Evolutionary conservation across 1,139 yeast species (phyloP), one percentile per base, ranked within the genome.

Genomic region (Yamadazyma epiphylla): DNA sequence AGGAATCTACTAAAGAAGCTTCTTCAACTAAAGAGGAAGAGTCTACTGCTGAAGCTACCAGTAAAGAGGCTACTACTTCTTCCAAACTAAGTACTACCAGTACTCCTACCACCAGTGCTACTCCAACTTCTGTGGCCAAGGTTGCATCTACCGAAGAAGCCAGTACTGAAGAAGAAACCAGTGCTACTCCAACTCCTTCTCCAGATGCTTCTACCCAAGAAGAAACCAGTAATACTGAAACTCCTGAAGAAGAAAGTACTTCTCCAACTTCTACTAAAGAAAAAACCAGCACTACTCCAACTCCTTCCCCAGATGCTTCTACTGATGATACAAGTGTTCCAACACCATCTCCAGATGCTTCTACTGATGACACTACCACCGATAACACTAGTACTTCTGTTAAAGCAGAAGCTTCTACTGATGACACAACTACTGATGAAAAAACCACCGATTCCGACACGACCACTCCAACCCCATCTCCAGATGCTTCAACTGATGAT

Each of bases 271-370:
- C 20, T 17, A 7, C 20, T 7, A 17, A 10, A 17, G 9, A 17
- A 17, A 10, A 7, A 17, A 7, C 20, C 20, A 17, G 20, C 20
- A 7, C 10, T 17, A 7, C 20, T 17, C 20, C 20, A 17, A 17
- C n/a, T n/a, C n/a, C n/a, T 6, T 12, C 17, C 9, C 9, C 25
- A 12, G 9, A 8, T 7, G 9, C 15, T 11, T 25, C 15, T 14
- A 5, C 36, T 13, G 23, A 30, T 14, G 16, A 43, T 10, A 9
- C 38, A 7, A n/a, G 30, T 13, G 10, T 28, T 23, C 20, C 37
- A 13, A 15, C 36, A 14, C 12, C 31, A n/a, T 9, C 33, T 25
- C 4, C 27, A 14, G 19, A 17, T 14, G 17, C 28, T 16, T 12
- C 31, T 8, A 7, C 13, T 13, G 24, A 28, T 16, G 33, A n/a